A percentile compares a stretch with the other conserved stretches of the same genome.
phyloP scores from a whole-genome alignment of 2,329 filamentous ascomycete genomes.

The Pseudogymnoascus sp. region DNA sequence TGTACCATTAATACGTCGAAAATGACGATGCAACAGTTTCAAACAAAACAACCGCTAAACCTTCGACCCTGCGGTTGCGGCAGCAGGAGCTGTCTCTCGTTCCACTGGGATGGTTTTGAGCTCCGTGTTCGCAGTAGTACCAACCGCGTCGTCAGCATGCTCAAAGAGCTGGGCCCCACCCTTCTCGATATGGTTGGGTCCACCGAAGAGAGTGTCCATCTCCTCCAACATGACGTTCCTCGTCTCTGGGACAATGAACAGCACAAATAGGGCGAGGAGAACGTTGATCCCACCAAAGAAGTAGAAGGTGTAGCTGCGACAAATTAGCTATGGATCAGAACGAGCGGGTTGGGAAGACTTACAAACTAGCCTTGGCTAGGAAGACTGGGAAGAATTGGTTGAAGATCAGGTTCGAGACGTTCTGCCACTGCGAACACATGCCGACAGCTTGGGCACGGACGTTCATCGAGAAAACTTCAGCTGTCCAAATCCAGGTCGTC shows the following conservation, averaged over 20 bases:
- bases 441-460: slow-evolving; percentile 63
- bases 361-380: slow-evolving; percentile 44
- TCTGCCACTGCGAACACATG: slow-evolving; percentile 53
- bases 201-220: slow-evolving; percentile 46
- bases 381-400: slow-evolving; percentile 65
- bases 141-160: slow-evolving; percentile 20
- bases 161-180: slow-evolving; percentile 22
- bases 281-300: slow-evolving; percentile 47
- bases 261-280: slow-evolving; percentile 40
- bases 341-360: neutral
- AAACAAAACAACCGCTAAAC: neutral
- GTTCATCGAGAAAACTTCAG: slow-evolving; percentile 63
- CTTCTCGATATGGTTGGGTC: slow-evolving; percentile 25
- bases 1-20: neutral
- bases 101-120: neutral
- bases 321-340: slow-evolving; percentile 9
- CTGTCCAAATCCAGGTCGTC: slow-evolving; percentile 65
- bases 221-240: slow-evolving; percentile 46
- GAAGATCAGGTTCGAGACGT: slow-evolving; percentile 59
- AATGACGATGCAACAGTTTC: neutral
- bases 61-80: neutral
- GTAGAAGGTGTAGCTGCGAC: slow-evolving; percentile 35
- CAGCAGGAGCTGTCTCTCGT: neutral
- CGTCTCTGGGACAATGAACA: slow-evolving; percentile 46
- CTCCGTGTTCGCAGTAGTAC: neutral